These are phyloP conservation scores for Crepidotus variabilis DNA, from an alignment of 768 basidiomycete genomes.

Conservation along the genomic window DNA sequence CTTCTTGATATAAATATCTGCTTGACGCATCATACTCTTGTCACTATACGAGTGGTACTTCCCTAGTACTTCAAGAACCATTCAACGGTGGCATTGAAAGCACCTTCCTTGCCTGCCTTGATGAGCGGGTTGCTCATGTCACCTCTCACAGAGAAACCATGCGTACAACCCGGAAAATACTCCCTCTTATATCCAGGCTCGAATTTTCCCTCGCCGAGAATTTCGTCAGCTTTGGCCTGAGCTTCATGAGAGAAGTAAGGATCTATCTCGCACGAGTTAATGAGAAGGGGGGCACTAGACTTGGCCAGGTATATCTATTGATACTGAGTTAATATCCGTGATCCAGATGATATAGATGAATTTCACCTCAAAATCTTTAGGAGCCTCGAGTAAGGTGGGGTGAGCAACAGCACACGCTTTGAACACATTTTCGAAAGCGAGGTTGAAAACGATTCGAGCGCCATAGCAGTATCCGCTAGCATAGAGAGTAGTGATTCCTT, in stretches of 20 bases:
- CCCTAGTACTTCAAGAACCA: conserved; percentile 47
- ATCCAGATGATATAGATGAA: too few relatives aligned
- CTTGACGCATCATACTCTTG: too few relatives aligned
- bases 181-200: conserved; percentile 46
- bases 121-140: conserved; percentile 45
- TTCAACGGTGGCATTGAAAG: conserved; percentile 54
- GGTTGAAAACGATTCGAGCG: conserved; percentile 62
- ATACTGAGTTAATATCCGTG: too few relatives aligned
- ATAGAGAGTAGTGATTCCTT: conserved; percentile 56
- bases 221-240: conserved; percentile 41
- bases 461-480: conserved; percentile 72
- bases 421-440: conserved; percentile 53
- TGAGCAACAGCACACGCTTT: too few relatives aligned
- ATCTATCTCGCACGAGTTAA: too few relatives aligned
- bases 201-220: conserved; percentile 44
- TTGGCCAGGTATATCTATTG: too few relatives aligned
- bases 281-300: too few relatives aligned
- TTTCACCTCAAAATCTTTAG: too few relatives aligned
- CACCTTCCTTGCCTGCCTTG: conserved; percentile 61
- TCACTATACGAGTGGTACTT: too few relatives aligned
- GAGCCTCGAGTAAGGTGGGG: too few relatives aligned
- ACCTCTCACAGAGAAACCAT: conserved; percentile 53
- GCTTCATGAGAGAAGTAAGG: too few relatives aligned
- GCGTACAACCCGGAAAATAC: conserved; percentile 43
- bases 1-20: too few relatives aligned